Evolutionary conservation across 352 stramenopile genomes (phyloP), one percentile per base, ranked within the genome.

Genomic region (Albugo laibachii): DNA sequence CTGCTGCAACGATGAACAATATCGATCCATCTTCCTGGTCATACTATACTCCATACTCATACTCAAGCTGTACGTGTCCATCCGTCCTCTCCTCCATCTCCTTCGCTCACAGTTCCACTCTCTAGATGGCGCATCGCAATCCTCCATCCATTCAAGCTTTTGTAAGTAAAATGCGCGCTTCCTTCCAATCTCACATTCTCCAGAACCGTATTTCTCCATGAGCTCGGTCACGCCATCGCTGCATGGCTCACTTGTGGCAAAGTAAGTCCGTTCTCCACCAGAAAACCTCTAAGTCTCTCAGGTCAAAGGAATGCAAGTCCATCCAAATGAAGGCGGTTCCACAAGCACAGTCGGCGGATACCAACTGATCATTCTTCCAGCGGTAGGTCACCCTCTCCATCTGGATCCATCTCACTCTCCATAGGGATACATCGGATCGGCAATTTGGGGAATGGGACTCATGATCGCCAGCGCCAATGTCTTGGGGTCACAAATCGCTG

Each of bases 1-100:
- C 56, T 93, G 80, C 70, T 93, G 80, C 72, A 93, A 91, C 54
- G 75, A 89, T 58, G 64, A 80, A 51, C 80, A 93, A 51, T 82
- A 75, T 45, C 60, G 80, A 40, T 81, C 71, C 43, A 87, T 91
- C 58, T 89, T 88, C 64, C 69, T 93, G 61, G 87, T 93, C 69
- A 45, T 76, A 44, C 71, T 62, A 57, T 93, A 93, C 65, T 61
- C 74, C 8, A 41, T 93, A 47, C 58, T 72, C 52, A 93, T 93
- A 60, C 83, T 91, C 53, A 91, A 91, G 55, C 63, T 91, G 74
- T 89, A 50, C 48, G 61, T 45, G n/a, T 40, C 44, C 14, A 21
- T 11, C 16, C 13, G 14, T 46, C 19, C 11, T 44, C 19, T 18
- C 1, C 37, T 5, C 13, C 14, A 19, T 38, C 4, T 52, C 12